Evolutionary conservation across 495 filamentous ascomycete genomes (phyloP).

Genomic region (Mytilinidion resinicola): DNA sequence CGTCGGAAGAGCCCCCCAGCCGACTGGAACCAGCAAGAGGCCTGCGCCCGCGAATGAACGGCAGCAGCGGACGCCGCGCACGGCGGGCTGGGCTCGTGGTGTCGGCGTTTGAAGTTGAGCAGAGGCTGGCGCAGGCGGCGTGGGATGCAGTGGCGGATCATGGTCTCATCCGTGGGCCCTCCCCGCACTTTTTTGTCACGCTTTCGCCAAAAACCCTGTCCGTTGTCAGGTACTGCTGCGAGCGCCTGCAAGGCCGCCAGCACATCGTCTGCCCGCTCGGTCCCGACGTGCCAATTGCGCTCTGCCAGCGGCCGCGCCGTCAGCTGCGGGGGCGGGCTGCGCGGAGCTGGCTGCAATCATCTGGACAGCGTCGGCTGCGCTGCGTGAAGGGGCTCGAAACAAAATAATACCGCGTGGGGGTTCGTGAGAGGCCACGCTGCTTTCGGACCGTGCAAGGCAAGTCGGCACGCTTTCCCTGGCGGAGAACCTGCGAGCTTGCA

Average conservation of each 20-base stretch:
- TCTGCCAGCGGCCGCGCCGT: not conserved
- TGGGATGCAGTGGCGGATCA: conserved; percentile 21
- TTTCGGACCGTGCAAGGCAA: conserved; percentile 2
- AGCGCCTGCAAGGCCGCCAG: conserved; percentile 5
- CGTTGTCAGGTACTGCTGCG: conserved; percentile 22
- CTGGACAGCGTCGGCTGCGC: not conserved
- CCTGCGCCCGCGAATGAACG: conserved; percentile 7
- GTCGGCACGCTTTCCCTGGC: not conserved
- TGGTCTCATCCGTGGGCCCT: conserved; percentile 8
- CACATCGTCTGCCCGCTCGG: conserved; percentile 5
- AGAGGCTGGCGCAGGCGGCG: not conserved
- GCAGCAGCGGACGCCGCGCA: not conserved
- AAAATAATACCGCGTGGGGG: conserved; percentile 28
- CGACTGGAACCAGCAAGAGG: not conserved
- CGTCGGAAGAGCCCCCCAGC: not conserved
- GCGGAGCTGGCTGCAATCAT: not conserved
- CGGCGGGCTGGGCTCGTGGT: not conserved
- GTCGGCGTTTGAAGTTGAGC: conserved; percentile 22
- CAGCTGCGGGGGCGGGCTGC: not conserved
- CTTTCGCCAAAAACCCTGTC: conserved; percentile 7
- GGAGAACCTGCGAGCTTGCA: not conserved
- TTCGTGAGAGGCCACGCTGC: not conserved
- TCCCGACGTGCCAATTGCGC: not conserved
- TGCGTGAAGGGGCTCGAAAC: not conserved
- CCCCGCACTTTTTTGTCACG: conserved; percentile 20